These are phyloP conservation scores for Simplicillium sp. DNA, from an alignment of 2,329 filamentous ascomycete genomes.

Conservation along the genomic window DNA sequence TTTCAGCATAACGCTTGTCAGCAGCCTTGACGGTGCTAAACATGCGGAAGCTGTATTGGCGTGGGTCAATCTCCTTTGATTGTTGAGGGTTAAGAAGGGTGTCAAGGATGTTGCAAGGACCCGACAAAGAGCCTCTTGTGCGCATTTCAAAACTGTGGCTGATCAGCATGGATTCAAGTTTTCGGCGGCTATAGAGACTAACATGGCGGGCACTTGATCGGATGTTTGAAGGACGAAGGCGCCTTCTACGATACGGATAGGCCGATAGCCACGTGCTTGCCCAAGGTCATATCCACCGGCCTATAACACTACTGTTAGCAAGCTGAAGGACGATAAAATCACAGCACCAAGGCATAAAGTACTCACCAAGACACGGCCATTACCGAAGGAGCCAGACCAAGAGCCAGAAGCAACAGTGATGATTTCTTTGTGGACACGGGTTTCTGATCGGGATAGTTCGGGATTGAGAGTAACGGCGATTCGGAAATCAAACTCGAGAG, in stretches of 20 bases:
- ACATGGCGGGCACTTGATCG: conserved; percentile 36
- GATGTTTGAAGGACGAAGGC: conserved; percentile 38
- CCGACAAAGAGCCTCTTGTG: conserved; percentile 36
- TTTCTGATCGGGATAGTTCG: conserved; percentile 31
- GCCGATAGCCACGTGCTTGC: conserved; percentile 28
- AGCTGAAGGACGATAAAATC: neutral
- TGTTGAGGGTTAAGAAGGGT: conserved; percentile 25
- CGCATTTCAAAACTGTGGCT: conserved; percentile 30
- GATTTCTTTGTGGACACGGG: conserved; percentile 35
- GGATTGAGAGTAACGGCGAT: conserved; percentile 36
- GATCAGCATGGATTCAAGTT: neutral
- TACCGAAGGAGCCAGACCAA: conserved; percentile 39
- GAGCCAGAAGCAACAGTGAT: conserved; percentile 35
- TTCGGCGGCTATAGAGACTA: conserved; percentile 10
- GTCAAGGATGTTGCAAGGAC: conserved; percentile 32
- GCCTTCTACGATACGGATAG: conserved; percentile 35
- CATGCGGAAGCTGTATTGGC: conserved; percentile 37
- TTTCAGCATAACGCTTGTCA: conserved; percentile 37
- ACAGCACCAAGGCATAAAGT: neutral
- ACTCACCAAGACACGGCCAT: conserved; percentile 35
- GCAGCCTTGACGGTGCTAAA: conserved; percentile 40
- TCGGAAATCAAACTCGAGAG: conserved; percentile 39
- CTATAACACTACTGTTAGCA: conserved; percentile 10
- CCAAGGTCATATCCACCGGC: conserved; percentile 32
- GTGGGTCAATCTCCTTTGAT: conserved; percentile 28